Evolutionary conservation across 768 basidiomycete genomes (phyloP).

Genomic region (Gymnopilus dilepis): DNA sequence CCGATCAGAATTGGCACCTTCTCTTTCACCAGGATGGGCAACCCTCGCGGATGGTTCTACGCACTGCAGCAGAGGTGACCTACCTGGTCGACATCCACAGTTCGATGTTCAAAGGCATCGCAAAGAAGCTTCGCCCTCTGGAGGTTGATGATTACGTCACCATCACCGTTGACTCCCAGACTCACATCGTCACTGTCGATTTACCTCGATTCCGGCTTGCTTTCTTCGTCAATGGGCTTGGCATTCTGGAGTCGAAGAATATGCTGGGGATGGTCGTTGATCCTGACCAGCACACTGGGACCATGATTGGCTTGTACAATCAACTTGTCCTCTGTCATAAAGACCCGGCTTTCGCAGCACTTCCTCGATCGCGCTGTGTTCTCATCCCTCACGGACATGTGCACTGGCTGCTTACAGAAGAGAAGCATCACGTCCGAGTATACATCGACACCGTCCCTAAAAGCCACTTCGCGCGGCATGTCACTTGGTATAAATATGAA

Average conservation of each 20-base stretch:
- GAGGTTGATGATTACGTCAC: slow-evolving; percentile 18
- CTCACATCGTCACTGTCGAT: slow-evolving; percentile 27
- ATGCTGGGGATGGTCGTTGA: slow-evolving; percentile 50
- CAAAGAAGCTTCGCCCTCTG: slow-evolving; percentile 15
- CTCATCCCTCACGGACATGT: slow-evolving; percentile 45
- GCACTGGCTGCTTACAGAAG: slow-evolving; percentile 19
- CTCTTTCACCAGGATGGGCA: slow-evolving; percentile 17
- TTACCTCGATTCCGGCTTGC: slow-evolving; percentile 47
- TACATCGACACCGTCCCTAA: slow-evolving; percentile 23
- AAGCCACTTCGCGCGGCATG: slow-evolving; percentile 20
- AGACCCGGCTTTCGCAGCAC: slow-evolving; percentile 15
- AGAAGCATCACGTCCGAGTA: slow-evolving; percentile 28
- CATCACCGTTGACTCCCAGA: slow-evolving; percentile 17
- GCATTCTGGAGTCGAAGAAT: slow-evolving; percentile 43
- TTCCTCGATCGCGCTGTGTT: slow-evolving; percentile 34
- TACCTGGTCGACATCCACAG: slow-evolving; percentile 32
- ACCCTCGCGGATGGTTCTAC: slow-evolving; percentile 21
- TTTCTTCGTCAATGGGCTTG: slow-evolving; percentile 41
- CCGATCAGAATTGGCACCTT: slow-evolving; percentile 36
- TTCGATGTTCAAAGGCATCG: slow-evolving; percentile 21
- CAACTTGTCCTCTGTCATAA: slow-evolving; percentile 44
- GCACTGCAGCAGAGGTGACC: not conserved
- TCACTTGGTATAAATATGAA: slow-evolving; percentile 32
- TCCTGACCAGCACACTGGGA: slow-evolving; percentile 42
- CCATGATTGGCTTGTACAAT: slow-evolving; percentile 47